phyloP scores from a whole-genome alignment of 2,329 filamentous ascomycete species.

The Ascomycota sp. region DNA sequence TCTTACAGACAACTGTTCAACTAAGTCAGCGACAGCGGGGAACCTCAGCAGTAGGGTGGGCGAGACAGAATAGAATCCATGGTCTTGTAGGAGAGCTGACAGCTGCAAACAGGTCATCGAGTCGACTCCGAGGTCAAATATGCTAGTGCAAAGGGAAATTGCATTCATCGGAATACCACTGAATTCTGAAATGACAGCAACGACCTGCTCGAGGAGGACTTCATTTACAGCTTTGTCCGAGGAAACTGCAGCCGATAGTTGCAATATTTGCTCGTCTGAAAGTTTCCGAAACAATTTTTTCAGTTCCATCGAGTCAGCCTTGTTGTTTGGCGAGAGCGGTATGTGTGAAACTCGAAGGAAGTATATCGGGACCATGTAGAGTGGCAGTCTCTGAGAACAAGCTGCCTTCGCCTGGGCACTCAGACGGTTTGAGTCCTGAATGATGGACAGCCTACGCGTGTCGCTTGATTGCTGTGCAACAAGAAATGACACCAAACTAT shows the following conservation, averaged over 20 bases:
- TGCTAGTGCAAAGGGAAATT: slow-evolving; percentile 37
- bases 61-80: slow-evolving; percentile 38
- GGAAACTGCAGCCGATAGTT: slow-evolving; percentile 19
- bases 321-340: slow-evolving; percentile 76
- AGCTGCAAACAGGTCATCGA: slow-evolving; percentile 68
- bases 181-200: slow-evolving; percentile 32
- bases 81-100: slow-evolving; percentile 38
- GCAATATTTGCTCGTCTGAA: slow-evolving; percentile 38
- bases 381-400: slow-evolving; percentile 51
- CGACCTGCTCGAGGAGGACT: slow-evolving; percentile 24
- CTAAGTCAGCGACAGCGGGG: slow-evolving; percentile 27
- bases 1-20: slow-evolving; percentile 12
- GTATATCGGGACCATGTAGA: slow-evolving; percentile 83
- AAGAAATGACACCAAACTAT: slow-evolving; percentile 65
- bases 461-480: slow-evolving; percentile 5
- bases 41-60: slow-evolving; percentile 49
- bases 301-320: slow-evolving; percentile 56
- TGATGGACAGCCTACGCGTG: slow-evolving; percentile 4
- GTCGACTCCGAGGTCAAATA: slow-evolving; percentile 76
- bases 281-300: slow-evolving; percentile 44
- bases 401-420: slow-evolving; percentile 29
- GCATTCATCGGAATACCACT: slow-evolving; percentile 20
- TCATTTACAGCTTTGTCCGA: slow-evolving; percentile 11
- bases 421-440: slow-evolving; percentile 15
- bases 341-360: slow-evolving; percentile 51